phyloP scores from a whole-genome alignment of 257 asterid genomes.

The Fraxinus cuspidata region DNA sequence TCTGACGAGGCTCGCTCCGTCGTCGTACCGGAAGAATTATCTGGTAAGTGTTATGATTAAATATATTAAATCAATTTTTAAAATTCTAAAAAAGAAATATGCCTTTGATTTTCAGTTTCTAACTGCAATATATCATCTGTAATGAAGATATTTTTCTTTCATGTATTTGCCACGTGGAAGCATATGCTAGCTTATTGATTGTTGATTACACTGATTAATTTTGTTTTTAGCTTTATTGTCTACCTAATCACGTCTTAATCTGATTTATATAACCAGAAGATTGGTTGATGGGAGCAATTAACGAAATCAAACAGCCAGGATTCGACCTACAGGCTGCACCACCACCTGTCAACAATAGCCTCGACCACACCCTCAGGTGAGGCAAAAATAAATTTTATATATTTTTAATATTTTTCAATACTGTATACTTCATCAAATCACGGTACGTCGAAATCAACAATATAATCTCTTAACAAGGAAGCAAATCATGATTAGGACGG shows the following conservation, averaged over 20 bases:
- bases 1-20: slow-evolving; percentile 65
- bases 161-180: background rate
- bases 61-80: background rate
- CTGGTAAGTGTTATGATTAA: slow-evolving; percentile 43
- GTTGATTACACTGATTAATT: slow-evolving; percentile 18
- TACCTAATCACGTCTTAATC: slow-evolving; percentile 13
- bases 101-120: background rate
- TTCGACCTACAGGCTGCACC: slow-evolving; percentile 24
- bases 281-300: slow-evolving; percentile 57
- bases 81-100: background rate
- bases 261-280: slow-evolving; percentile 39
- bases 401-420: background rate
- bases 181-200: slow-evolving; percentile 3
- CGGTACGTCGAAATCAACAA: background rate
- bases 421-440: background rate
- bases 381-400: slow-evolving; percentile 4
- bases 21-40: slow-evolving; percentile 82
- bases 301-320: slow-evolving; percentile 47
- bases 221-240: background rate
- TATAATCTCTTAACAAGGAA: background rate
- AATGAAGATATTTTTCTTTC: background rate
- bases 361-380: slow-evolving; percentile 62
- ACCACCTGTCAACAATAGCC: slow-evolving; percentile 20
- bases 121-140: background rate
- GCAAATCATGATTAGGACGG: background rate